Percentiles rank a stretch among this genome's conserved stretches.
These are phyloP conservation scores for Schwanniomyces yamadae DNA, from an alignment of 805 yeast species.

Conservation along the genomic window DNA sequence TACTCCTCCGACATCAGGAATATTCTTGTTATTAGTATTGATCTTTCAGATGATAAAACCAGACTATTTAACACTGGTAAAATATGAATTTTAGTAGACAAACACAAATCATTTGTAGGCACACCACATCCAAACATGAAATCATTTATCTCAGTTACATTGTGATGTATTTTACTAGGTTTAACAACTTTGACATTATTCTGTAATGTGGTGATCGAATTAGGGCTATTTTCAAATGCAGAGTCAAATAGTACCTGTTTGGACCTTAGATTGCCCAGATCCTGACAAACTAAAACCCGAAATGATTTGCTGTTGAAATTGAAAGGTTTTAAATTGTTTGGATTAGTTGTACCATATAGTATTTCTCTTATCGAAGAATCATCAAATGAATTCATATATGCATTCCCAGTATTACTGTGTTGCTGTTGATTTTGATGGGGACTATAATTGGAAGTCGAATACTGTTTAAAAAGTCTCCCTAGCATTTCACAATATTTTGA, in stretches of 20 bases:
- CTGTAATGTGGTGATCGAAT: background rate
- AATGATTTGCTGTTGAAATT: conserved; percentile 31
- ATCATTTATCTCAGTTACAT: conserved; percentile 45
- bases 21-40: conserved; percentile 46
- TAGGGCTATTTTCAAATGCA: conserved; percentile 7
- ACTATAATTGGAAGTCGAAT: conserved; percentile 1
- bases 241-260: conserved; percentile 53
- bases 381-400: conserved; percentile 31
- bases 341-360: conserved; percentile 42
- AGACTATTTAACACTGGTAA: conserved; percentile 42
- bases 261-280: conserved; percentile 46
- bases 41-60: conserved; percentile 27
- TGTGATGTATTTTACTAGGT: conserved; percentile 32
- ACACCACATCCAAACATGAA: conserved; percentile 60
- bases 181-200: conserved; percentile 1
- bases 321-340: conserved; percentile 24
- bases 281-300: conserved; percentile 49
- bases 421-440: background rate
- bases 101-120: conserved; percentile 45
- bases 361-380: conserved; percentile 46
- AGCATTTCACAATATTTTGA: conserved; percentile 28
- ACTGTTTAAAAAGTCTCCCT: conserved; percentile 37
- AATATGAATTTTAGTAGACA: conserved; percentile 47
- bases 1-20: conserved; percentile 36
- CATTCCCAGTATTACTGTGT: conserved; percentile 3